These are phyloP conservation scores for Fusarium dlaminii DNA, from an alignment of 2,329 filamentous ascomycete species.

Conservation along the genomic window DNA sequence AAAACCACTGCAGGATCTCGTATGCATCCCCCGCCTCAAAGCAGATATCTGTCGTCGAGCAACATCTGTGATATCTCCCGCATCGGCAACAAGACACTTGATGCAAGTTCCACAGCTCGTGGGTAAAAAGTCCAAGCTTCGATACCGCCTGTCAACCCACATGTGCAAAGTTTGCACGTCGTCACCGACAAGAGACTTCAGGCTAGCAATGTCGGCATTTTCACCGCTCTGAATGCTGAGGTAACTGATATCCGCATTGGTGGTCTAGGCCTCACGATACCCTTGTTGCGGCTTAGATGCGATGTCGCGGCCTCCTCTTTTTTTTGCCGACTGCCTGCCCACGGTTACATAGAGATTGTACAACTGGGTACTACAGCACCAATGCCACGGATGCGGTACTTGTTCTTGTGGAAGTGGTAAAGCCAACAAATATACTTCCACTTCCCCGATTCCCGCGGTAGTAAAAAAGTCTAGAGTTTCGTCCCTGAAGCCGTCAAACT, in stretches of 20 bases:
- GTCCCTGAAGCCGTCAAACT: background rate
- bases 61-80: conserved; percentile 6
- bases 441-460: background rate
- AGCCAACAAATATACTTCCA: background rate
- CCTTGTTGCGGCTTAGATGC: conserved; percentile 22
- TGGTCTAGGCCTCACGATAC: conserved; percentile 7
- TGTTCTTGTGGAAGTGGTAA: background rate
- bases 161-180: conserved; percentile 6
- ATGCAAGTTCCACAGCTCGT: conserved; percentile 7
- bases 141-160: conserved; percentile 10
- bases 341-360: conserved; percentile 6
- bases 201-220: conserved; percentile 12
- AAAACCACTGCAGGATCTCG: background rate
- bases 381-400: conserved; percentile 23
- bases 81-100: conserved; percentile 12
- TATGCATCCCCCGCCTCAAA: background rate
- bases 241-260: conserved; percentile 14
- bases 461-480: background rate
- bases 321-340: background rate
- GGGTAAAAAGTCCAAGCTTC: conserved; percentile 6
- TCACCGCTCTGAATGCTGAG: conserved; percentile 44
- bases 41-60: background rate
- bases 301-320: conserved; percentile 13
- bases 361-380: conserved; percentile 5
- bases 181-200: conserved; percentile 42